Evolutionary conservation across 2,329 filamentous ascomycete species (phyloP).

Genomic region (Davidsoniella neocaledoniae): DNA sequence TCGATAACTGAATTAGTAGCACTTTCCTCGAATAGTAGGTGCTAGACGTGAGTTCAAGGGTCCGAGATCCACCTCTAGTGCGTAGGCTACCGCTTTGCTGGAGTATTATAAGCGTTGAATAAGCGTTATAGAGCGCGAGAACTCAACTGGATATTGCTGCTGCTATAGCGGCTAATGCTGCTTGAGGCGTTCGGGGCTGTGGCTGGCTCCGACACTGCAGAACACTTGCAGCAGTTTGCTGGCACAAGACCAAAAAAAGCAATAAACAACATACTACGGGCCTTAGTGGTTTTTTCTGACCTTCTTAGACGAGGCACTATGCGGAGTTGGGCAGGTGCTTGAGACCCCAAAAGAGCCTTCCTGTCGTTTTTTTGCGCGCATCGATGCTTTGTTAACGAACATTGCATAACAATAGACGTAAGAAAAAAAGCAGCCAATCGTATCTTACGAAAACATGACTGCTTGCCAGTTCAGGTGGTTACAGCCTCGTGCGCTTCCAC

Average conservation of each 20-base stretch:
- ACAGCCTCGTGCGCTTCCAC: slow-evolving; percentile 11
- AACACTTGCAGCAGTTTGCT: neutral
- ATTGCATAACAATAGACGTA: neutral
- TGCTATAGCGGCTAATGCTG: neutral
- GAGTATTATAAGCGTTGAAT: too few species aligned
- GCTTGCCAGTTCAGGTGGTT: slow-evolving; percentile 5
- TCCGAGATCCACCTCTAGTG: too few species aligned
- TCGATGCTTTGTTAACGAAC: neutral
- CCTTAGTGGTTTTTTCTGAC: too few species aligned
- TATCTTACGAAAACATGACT: slow-evolving; percentile 5
- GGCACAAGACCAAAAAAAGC: neutral
- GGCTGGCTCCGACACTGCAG: neutral
- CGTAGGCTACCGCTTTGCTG: too few species aligned
- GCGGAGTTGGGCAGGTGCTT: slow-evolving; percentile 9
- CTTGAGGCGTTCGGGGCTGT: neutral
- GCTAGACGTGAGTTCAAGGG: too few species aligned
- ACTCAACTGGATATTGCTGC: neutral
- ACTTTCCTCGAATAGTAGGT: too few species aligned
- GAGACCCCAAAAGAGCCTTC: neutral
- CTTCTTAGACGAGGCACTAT: slow-evolving; percentile 1
- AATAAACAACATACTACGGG: too few species aligned
- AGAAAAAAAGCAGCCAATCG: neutral
- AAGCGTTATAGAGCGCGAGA: too few species aligned
- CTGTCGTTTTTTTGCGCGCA: neutral
- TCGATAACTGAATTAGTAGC: too few species aligned